A percentile compares a stretch with the other conserved stretches of the same genome.
Conservation (phyloP, 129 eudicot species). For the Lactuca saligna region DNA sequence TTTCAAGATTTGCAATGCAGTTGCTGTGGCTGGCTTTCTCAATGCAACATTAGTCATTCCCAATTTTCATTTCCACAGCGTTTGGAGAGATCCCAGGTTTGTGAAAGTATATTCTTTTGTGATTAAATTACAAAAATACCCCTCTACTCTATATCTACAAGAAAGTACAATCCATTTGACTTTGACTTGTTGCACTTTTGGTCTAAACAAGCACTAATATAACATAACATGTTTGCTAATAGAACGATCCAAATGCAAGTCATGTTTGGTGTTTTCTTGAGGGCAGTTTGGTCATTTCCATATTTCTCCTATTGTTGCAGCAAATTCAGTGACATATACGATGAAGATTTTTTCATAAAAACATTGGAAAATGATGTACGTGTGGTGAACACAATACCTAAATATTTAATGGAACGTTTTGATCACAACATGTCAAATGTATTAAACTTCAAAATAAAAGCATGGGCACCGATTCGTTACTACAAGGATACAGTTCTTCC, state of each 20-base stretch:
- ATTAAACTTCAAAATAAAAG: slow-evolving; percentile 83
- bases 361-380: slow-evolving; percentile 75
- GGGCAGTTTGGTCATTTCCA: slow-evolving; percentile 1
- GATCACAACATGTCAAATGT: slow-evolving; percentile 89
- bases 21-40: slow-evolving; percentile 99
- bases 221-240: too few species aligned
- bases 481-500: slow-evolving; percentile 91
- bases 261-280: too few species aligned
- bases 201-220: too few species aligned
- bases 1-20: slow-evolving; percentile 90
- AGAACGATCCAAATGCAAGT: too few species aligned
- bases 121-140: slow-evolving; percentile 6
- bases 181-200: too few species aligned
- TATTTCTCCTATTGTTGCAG: slow-evolving; percentile 50
- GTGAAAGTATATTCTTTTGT: slow-evolving; percentile 13
- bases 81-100: slow-evolving; percentile 98
- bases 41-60: slow-evolving; percentile 97
- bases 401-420: slow-evolving; percentile 86
- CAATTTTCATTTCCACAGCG: slow-evolving; percentile 92
- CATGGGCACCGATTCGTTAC: slow-evolving; percentile 76
- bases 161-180: too few species aligned
- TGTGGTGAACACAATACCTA: slow-evolving; percentile 74
- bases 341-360: slow-evolving; percentile 61
- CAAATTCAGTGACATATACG: slow-evolving; percentile 81
- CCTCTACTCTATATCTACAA: too few species aligned